Conservation (phyloP, 495 filamentous ascomycete species). For the Echria macrotheca region DNA sequence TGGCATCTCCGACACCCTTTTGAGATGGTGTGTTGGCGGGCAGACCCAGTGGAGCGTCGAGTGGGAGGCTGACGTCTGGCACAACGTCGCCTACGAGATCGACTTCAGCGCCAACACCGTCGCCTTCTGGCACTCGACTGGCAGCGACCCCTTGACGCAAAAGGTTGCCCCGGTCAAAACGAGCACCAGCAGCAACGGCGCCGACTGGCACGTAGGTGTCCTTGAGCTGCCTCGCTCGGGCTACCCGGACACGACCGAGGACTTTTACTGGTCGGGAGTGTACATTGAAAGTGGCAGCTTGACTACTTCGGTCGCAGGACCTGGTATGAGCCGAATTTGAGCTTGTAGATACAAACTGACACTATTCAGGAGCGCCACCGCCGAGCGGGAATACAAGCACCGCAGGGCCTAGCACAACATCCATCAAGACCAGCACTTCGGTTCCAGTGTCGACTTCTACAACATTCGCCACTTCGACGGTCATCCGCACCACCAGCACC, state of each 20-base stretch:
- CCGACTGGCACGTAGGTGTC: slow-evolving; percentile 72
- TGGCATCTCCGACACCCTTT: slow-evolving; percentile 43
- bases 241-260: slow-evolving; percentile 50
- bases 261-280: slow-evolving; percentile 69
- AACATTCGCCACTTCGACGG: slow-evolving; percentile 13
- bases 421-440: slow-evolving; percentile 12
- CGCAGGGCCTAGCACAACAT: background rate
- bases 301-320: slow-evolving; percentile 43
- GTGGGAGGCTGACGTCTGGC: slow-evolving; percentile 58
- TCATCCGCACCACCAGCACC: slow-evolving; percentile 9
- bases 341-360: background rate
- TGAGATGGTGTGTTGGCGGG: slow-evolving; percentile 39
- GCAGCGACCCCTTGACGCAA: slow-evolving; percentile 47
- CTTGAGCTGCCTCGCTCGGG: slow-evolving; percentile 59
- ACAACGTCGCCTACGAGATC: slow-evolving; percentile 70
- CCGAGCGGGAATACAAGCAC: too few species aligned
- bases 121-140: slow-evolving; percentile 65
- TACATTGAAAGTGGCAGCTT: slow-evolving; percentile 63
- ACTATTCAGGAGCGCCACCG: slow-evolving; percentile 8
- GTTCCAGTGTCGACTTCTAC: slow-evolving; percentile 13
- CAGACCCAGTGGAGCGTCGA: slow-evolving; percentile 40
- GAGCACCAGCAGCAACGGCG: slow-evolving; percentile 61
- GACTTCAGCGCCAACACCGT: slow-evolving; percentile 58
- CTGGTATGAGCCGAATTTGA: slow-evolving; percentile 15
- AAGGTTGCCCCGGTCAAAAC: slow-evolving; percentile 51